Evolutionary conservation across 2,329 filamentous ascomycete species (phyloP).

Genomic region (Cladosporium velox): DNA sequence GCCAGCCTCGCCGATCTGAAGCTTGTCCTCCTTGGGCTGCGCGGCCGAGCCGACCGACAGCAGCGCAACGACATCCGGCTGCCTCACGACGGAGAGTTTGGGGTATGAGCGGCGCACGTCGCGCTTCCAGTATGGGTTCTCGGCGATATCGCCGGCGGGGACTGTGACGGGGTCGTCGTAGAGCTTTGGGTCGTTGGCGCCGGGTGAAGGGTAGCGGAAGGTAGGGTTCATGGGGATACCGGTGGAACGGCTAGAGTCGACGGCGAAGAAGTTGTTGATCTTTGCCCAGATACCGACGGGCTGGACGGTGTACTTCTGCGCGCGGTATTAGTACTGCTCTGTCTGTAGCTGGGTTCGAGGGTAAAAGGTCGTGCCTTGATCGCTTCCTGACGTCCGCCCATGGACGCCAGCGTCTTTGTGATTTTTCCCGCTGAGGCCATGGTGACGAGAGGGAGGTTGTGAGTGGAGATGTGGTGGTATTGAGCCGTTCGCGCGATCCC

Average conservation of each 20-base stretch:
- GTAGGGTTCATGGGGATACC: conserved; percentile 91
- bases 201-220: conserved; percentile 84
- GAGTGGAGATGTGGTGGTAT: conserved; percentile 19
- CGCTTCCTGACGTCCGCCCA: conserved; percentile 13
- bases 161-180: conserved; percentile 83
- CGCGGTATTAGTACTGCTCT: conserved; percentile 7
- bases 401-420: conserved; percentile 16
- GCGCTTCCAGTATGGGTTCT: conserved; percentile 96
- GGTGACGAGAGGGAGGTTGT: background rate
- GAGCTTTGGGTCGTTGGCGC: conserved; percentile 65
- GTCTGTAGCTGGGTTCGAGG: background rate
- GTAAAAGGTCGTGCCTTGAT: conserved; percentile 8
- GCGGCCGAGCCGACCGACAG: conserved; percentile 81
- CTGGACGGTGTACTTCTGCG: conserved; percentile 92
- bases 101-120: conserved; percentile 84
- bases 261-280: conserved; percentile 73
- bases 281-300: conserved; percentile 85
- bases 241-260: conserved; percentile 86
- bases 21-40: conserved; percentile 73
- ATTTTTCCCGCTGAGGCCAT: conserved; percentile 21
- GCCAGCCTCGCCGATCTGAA: conserved; percentile 74
- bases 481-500: conserved; percentile 13
- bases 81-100: conserved; percentile 73
- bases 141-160: conserved; percentile 83
- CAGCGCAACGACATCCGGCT: conserved; percentile 82